Conservation (phyloP, 2,329 filamentous ascomycete genomes). For the Clonostachys byssicola region DNA sequence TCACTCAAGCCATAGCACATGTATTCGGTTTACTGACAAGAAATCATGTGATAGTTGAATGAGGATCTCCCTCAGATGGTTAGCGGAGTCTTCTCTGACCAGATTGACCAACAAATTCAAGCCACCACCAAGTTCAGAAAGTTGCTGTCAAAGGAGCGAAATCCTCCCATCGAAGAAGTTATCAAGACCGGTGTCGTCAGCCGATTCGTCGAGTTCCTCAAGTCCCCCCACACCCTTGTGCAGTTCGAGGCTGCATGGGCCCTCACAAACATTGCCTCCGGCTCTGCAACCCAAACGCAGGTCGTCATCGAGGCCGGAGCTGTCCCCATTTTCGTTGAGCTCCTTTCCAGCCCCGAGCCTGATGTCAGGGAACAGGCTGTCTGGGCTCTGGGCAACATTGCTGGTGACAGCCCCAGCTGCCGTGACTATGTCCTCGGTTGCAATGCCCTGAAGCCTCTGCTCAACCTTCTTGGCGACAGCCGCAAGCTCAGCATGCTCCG, state of each 20-base stretch:
- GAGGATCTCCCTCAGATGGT: slow-evolving; percentile 99
- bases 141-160: slow-evolving; percentile 96
- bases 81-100: slow-evolving; percentile 93
- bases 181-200: slow-evolving; percentile 98
- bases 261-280: slow-evolving; percentile 97
- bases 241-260: slow-evolving; percentile 99
- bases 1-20: too few species aligned
- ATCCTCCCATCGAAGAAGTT: slow-evolving; percentile 97
- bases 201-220: slow-evolving; percentile 97
- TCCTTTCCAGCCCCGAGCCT: slow-evolving; percentile 91
- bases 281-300: slow-evolving; percentile 93
- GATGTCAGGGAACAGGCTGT: slow-evolving; percentile 98
- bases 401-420: slow-evolving; percentile 95
- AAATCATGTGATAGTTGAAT: slow-evolving; percentile 62
- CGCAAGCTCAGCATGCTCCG: slow-evolving; percentile 98
- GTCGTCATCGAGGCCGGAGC: slow-evolving; percentile 98
- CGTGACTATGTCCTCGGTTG: slow-evolving; percentile 93
- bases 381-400: slow-evolving; percentile 98
- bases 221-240: slow-evolving; percentile 94
- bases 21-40: too few species aligned
- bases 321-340: slow-evolving; percentile 96
- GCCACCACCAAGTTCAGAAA: slow-evolving; percentile 98
- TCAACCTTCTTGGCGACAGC: slow-evolving; percentile 89
- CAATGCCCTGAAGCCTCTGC: slow-evolving; percentile 85
- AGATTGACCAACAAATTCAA: slow-evolving; percentile 96